A percentile compares a stretch with the other conserved stretches of the same genome.
phyloP scores from a whole-genome alignment of 192 early-diverging fungal species.

The Gryganskiella cystojenkinii region DNA sequence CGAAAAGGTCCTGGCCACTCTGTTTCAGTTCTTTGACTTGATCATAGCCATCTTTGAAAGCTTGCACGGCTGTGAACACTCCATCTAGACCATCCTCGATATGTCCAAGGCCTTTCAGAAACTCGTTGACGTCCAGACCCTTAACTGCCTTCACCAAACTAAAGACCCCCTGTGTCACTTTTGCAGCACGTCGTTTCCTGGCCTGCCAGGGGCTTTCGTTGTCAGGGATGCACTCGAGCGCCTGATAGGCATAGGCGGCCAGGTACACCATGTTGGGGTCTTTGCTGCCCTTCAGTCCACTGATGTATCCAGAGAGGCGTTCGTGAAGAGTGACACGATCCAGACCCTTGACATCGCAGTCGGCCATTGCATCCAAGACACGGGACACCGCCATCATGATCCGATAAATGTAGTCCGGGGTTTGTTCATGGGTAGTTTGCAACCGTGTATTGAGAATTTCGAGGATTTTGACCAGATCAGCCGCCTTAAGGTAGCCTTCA shows the following conservation, averaged over 20 bases:
- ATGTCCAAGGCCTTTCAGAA: conserved; percentile 3
- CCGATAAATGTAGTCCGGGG: neutral
- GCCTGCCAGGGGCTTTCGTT: neutral
- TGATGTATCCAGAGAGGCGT: neutral
- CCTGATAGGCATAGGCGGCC: conserved; percentile 13
- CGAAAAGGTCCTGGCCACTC: neutral
- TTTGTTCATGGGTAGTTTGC: conserved; percentile 2
- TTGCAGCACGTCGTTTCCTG: neutral
- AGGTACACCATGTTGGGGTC: conserved; percentile 11
- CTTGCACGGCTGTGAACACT: neutral
- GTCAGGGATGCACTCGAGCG: conserved; percentile 1
- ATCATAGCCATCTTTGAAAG: neutral
- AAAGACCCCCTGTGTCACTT: neutral
- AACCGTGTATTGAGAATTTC: neutral
- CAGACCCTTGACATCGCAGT: conserved; percentile 1
- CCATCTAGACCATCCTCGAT: conserved; percentile 1
- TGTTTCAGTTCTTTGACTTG: neutral
- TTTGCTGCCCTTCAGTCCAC: neutral
- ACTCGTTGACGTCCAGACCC: neutral
- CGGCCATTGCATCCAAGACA: conserved; percentile 11
- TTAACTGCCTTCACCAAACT: conserved; percentile 13
- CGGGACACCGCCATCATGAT: neutral
- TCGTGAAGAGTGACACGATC: neutral
- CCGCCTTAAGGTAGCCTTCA: neutral
- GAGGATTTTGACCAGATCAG: conserved; percentile 4